Percentiles rank a stretch among this genome's conserved stretches.
Conservation (phyloP, 2,329 filamentous ascomycete genomes). For the Pyricularia pennisetigena region DNA sequence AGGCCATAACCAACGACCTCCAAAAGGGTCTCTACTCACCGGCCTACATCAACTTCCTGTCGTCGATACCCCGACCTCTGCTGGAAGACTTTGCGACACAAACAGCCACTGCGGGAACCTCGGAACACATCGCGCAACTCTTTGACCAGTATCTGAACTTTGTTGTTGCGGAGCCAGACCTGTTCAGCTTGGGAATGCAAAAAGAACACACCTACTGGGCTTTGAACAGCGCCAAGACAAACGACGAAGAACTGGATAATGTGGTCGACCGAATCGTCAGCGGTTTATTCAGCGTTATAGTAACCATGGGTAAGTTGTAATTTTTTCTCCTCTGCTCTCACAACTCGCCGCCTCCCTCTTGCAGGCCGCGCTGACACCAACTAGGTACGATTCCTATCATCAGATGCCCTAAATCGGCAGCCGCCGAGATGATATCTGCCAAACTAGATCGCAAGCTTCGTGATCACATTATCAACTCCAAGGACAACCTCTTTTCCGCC, state of each 20-base stretch:
- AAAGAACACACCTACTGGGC: constrained; percentile 89
- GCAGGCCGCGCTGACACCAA: constrained; percentile 14
- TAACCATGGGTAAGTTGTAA: constrained; percentile 73
- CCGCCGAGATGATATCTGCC: constrained; percentile 87
- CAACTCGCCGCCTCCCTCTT: neutral
- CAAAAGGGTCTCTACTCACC: constrained; percentile 83
- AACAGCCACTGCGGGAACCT: constrained; percentile 73
- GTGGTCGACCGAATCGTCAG: constrained; percentile 88
- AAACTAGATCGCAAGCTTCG: constrained; percentile 92
- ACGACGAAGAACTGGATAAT: constrained; percentile 79
- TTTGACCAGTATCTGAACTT: constrained; percentile 98
- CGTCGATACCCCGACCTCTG: constrained; percentile 78
- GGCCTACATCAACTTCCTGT: constrained; percentile 94
- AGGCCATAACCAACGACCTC: constrained; percentile 76
- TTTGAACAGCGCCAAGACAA: constrained; percentile 87
- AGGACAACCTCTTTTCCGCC: constrained; percentile 85
- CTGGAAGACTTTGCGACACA: constrained; percentile 92
- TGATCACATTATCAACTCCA: constrained; percentile 94
- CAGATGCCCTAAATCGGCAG: constrained; percentile 82
- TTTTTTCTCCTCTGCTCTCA: neutral
- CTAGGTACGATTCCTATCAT: constrained; percentile 88
- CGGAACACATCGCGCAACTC: constrained; percentile 83
- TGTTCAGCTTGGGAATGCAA: constrained; percentile 89
- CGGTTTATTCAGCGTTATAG: constrained; percentile 93
- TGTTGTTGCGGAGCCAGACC: constrained; percentile 86